These are phyloP conservation scores for Sphagnum magellanicum DNA, from an alignment of 228 moss, liverwort and hornwort species.

Conservation along the genomic window DNA sequence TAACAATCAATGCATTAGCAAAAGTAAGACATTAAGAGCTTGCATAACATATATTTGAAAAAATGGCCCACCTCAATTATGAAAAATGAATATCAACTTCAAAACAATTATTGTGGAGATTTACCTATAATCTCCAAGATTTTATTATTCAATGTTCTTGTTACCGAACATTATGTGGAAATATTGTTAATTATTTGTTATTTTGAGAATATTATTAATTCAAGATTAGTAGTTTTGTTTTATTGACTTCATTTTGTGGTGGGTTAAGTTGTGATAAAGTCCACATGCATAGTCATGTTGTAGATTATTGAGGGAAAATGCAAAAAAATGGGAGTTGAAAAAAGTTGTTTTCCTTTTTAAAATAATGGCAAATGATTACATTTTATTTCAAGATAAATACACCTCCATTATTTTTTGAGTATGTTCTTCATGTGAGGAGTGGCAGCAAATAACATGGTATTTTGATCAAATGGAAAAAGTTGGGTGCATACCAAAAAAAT, in stretches of 20 bases:
- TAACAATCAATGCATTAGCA: constrained; percentile 46
- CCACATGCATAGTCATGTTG: constrained; percentile 49
- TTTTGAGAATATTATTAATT: too few species aligned
- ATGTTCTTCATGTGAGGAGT: constrained; percentile 56
- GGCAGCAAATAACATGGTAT: constrained; percentile 29
- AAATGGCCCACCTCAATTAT: constrained; percentile 41
- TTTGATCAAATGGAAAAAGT: constrained; percentile 38
- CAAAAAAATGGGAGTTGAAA: constrained; percentile 38
- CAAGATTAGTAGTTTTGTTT: too few species aligned
- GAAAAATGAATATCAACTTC: too few species aligned
- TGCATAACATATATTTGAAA: constrained; percentile 38
- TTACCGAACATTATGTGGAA: too few species aligned
- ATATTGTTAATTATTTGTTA: too few species aligned
- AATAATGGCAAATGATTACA: constrained; percentile 29
- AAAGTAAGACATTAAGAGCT: constrained; percentile 52
- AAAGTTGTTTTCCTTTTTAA: constrained; percentile 35
- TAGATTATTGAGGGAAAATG: constrained; percentile 47
- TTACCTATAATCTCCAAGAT: too few species aligned
- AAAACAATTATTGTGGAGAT: too few species aligned
- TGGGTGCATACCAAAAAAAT: constrained; percentile 51
- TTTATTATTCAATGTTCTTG: too few species aligned
- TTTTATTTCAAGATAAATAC: constrained; percentile 37
- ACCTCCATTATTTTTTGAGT: constrained; percentile 51
- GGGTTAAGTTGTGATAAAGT: constrained; percentile 1
- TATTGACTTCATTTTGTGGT: too few species aligned